Base-by-base conservation (phyloP, 345 rosid species). In the Acer saccharum region DNA sequence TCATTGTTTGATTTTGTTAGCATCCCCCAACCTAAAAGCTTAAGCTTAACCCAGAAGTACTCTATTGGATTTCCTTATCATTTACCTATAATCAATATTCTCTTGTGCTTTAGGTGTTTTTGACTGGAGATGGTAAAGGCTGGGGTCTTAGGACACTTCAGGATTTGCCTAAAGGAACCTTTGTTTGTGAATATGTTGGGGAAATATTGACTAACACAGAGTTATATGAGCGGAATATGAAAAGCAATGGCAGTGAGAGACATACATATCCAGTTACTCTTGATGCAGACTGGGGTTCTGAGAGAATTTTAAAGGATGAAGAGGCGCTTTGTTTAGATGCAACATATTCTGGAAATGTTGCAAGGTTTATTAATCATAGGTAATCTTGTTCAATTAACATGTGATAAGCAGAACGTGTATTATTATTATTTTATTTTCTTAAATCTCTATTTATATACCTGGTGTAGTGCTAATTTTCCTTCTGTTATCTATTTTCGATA, bases 311-410 rank as follows among this genome's bases (percentile, higher is more conserved):
- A 57, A 83, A 85, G 84, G 97, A 96, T 81, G 94, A 92, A 79
- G 94, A 92, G 70, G 95, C 94, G 60, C 94, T 96, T 70, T 96
- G 98, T 72, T 76, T 96, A 71, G 98, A 94, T 86, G 88, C 99
- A 57, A 89, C 95, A 11, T 66, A 64, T 76, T 84, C 75, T 74
- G 98, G 98, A 63, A 96, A 96, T 86, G 90, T 91, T 74, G 98
- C 97, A 44, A 86, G 95, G 83, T 96, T 96, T 84, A 91, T 96
- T 66, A 96, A 95, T 82, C 98, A 95, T 75, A 89, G 99, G 99
- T 90, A 87, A 67, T 71, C 70, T 67, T 75, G 23, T 81, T 75
- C 25, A 29, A 3, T 35, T 12, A 27, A 27, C 20, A 23, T 23
- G 35, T 62, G 66, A 21, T 21, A 54, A 54, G n/a, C 58, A 14